Conservation (phyloP, 2,329 filamentous ascomycete species). For the Hansfordia pulvinata region DNA sequence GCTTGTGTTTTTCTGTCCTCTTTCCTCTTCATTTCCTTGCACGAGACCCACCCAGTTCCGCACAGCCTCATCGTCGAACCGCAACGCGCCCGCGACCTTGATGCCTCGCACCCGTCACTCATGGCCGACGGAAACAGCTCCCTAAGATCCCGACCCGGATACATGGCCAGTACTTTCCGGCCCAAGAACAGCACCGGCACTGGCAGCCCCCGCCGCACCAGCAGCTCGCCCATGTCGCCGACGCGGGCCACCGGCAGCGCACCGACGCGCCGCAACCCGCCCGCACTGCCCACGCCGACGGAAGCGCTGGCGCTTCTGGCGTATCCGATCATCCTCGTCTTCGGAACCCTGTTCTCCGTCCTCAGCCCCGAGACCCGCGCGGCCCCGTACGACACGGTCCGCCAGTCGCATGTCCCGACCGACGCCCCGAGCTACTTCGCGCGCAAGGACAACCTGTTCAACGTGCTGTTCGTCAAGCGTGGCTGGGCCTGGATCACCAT, state of each 20-base stretch:
- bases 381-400: constrained; percentile 44
- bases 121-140: constrained; percentile 11
- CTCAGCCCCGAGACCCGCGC: constrained; percentile 60
- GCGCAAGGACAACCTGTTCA: constrained; percentile 85
- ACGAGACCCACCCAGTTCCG: no score
- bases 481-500: constrained; percentile 86
- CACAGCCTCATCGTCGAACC: no score
- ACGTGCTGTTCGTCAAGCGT: constrained; percentile 83
- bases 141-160: constrained; percentile 10
- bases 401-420: constrained; percentile 49
- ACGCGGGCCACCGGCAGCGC: constrained; percentile 1
- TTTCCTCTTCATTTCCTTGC: no score
- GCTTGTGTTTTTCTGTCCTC: no score
- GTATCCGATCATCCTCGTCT: constrained; percentile 66
- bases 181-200: constrained; percentile 6
- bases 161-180: constrained; percentile 7
- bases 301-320: constrained; percentile 51
- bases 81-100: no score
- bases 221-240: no score
- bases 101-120: constrained; percentile 2
- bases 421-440: constrained; percentile 76
- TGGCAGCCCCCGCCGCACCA: constrained; percentile 2
- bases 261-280: constrained; percentile 26
- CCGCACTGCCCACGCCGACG: constrained; percentile 56
- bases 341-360: constrained; percentile 70